Evolutionary conservation across 768 basidiomycete genomes (phyloP), one percentile per base, ranked within the genome.

Genomic region (Boletus tylopilopsis): DNA sequence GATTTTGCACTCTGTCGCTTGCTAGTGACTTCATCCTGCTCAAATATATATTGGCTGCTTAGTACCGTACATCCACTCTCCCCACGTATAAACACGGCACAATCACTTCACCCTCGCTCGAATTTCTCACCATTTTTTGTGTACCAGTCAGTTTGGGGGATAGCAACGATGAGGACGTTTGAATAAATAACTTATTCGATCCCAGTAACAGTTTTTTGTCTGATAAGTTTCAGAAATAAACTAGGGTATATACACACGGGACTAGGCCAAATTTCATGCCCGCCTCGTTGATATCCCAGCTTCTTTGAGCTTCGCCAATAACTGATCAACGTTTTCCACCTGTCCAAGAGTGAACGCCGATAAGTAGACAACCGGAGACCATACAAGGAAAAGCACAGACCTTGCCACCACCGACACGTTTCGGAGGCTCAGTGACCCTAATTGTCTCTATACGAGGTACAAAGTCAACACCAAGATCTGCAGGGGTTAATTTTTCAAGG

Each of bases 381-480:
- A 40, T 25, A 22, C 0, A 44, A 40, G 13, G 42, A 5, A 2
- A 40, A 37, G n/a, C 3, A 35, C 74, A 38, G 45, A 80, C 95
- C 79, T 96, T 99, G 37, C 82, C 83, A 23, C 96, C 95, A 12
- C 96, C 96, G 32, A 88, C 79, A 30, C 96, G 84, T 66, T 87
- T 84, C 0, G 90, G 87, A 22, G 96, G 96, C 65, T 97, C 95
- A 2, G 81, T 71, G 22, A 98, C 89, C 58, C 88, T 90, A 62
- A 98, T 60, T 0, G 84, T 91, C 73, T 96, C 90, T 23, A 98
- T 71, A 27, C 80, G 76, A 15, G 93, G 92, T 0, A 82, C 78
- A 46, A 91, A 78, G 71, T 98, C 92, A 21, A 97, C 74, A 7
- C 84, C 83, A 21, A 98, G 82, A 58, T 94, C 92, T 21, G 76